Base-by-base conservation (phyloP, 345 rosid genomes). In the Rhizophora apiculata region DNA sequence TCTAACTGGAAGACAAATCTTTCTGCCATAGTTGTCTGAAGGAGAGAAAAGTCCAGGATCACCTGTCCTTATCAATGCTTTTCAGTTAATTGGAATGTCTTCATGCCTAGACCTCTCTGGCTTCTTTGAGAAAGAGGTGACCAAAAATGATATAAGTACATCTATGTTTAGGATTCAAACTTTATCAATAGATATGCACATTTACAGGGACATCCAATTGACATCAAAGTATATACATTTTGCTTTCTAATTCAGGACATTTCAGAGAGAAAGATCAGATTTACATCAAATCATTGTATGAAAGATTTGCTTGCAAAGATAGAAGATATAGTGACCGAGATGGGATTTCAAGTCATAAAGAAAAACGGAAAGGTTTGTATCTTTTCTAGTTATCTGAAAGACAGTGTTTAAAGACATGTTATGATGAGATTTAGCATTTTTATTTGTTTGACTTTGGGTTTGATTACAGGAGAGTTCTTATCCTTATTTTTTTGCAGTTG, bases 71-170 rank as follows among this genome's bases (percentile, higher is more conserved):
- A 88, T 94, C 73, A 89, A 91, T 65, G 99, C 97, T 70, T 94
- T 94, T 79, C 95, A 94, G 78, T 79, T 91, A 58, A 94, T 94
- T 20, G 98, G 99, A 75, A 94, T 94, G 99, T 91, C 97, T 51
- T 94, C 97, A 27, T 87, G 84, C 76, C 89, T 94, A 27, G 99
- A 91, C 75, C 88, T 94, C 64, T 94, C 97, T 3, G 96, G 99
- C 70, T 89, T 94, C 82, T 94, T 89, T 10, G 96, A 91, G 84
- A 77, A 85, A 77, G 97, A 91, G 97, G 98, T 94, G 69, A 43
- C 6, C 6, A 18, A 53, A 66, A 66, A 10, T 13, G 49, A 62
- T 32, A 67, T 6, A 29, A 68, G 60, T 9, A 30, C 52, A 8
- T 29, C 27, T 32, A 1, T 29, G 26, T 31, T 36, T 54, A 22